These are phyloP conservation scores for Pythium vanterpoolii DNA, from an alignment of 352 stramenopile genomes.

Conservation along the genomic window DNA sequence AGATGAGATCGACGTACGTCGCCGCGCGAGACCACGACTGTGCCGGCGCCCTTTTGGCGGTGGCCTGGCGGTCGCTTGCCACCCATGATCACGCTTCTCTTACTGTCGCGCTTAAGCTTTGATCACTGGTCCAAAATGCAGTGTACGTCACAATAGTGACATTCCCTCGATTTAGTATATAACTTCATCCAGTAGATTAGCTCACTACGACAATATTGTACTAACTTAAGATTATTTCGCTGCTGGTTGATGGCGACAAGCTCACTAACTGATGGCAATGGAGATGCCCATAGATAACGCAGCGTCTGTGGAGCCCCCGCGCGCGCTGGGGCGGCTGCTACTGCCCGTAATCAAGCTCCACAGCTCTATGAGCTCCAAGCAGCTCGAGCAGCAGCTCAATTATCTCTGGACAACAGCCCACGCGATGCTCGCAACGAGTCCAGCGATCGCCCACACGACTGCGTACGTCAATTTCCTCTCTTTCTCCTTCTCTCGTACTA, in stretches of 20 bases:
- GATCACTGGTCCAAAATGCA: not conserved
- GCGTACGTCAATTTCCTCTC: slow-evolving; percentile 26
- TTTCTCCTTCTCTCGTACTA: not conserved
- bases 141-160: slow-evolving; percentile 6
- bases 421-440: slow-evolving; percentile 33
- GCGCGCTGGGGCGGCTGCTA: slow-evolving; percentile 20
- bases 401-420: slow-evolving; percentile 71
- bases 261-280: not conserved
- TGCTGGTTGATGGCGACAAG: not conserved
- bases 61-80: slow-evolving; percentile 45
- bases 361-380: slow-evolving; percentile 34
- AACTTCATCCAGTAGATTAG: not conserved
- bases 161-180: slow-evolving; percentile 2
- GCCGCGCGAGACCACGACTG: slow-evolving; percentile 78
- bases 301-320: not conserved
- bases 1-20: slow-evolving; percentile 37
- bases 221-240: not conserved
- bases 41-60: slow-evolving; percentile 84
- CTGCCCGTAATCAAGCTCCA: slow-evolving; percentile 43
- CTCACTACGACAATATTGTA: not conserved
- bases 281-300: not conserved
- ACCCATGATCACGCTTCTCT: slow-evolving; percentile 5
- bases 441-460: slow-evolving; percentile 47
- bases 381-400: slow-evolving; percentile 62
- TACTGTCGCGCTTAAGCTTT: not conserved